Conservation (phyloP, 1,139 yeast genomes). For the Pneumocystis jirovecii region DNA sequence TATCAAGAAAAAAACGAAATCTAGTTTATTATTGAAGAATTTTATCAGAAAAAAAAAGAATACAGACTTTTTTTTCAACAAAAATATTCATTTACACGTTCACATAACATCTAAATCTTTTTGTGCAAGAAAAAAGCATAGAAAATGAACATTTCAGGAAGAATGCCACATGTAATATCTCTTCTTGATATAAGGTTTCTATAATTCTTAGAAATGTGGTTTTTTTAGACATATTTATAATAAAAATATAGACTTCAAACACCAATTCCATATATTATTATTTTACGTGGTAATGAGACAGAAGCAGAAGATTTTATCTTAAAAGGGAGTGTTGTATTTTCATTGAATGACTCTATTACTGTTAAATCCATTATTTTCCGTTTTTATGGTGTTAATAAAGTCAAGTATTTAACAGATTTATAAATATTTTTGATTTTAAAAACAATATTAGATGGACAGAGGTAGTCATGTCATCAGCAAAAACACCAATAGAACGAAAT, state of each 20-base stretch:
- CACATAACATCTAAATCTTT: neutral
- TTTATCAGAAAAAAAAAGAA: too few species aligned
- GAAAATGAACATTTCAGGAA: neutral
- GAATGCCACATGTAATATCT: constrained; percentile 12
- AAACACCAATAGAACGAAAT: constrained; percentile 6
- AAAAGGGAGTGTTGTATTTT: constrained; percentile 62
- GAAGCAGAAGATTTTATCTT: constrained; percentile 68
- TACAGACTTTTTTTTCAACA: too few species aligned
- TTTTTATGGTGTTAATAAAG: constrained; percentile 47
- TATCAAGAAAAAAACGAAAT: too few species aligned
- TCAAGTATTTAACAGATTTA: constrained; percentile 25
- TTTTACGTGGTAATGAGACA: constrained; percentile 59
- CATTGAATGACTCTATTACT: constrained; percentile 60
- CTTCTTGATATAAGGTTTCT: constrained; percentile 20
- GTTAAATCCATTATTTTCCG: constrained; percentile 49
- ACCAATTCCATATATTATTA: constrained; percentile 62
- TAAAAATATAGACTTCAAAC: constrained; percentile 50
- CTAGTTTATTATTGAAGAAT: too few species aligned
- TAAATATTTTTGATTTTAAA: neutral
- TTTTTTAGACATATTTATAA: constrained; percentile 24
- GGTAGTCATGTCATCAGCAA: constrained; percentile 1
- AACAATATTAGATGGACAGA: constrained; percentile 6
- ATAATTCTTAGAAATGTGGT: constrained; percentile 4
- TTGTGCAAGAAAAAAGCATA: neutral
- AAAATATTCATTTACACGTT: too few species aligned